Conservation (phyloP, 2,329 filamentous ascomycete species). For the Fusarium euwallaceae region DNA sequence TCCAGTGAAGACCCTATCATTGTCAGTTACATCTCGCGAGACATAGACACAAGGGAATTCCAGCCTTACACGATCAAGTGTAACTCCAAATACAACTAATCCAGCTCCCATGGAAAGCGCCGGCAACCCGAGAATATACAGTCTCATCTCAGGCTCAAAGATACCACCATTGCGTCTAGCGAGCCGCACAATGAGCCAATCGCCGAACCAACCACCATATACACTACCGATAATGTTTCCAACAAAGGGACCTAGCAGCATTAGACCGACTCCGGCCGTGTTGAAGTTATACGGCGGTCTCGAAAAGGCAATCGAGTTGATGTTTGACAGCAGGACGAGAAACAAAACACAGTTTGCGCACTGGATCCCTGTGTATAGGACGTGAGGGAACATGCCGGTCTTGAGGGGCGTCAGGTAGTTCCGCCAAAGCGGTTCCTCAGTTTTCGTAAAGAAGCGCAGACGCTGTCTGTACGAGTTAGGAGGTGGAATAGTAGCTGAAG, state of each 20-base stretch:
- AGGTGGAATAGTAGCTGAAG: not conserved
- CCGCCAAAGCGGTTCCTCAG: conserved; percentile 20
- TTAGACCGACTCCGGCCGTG: conserved; percentile 29
- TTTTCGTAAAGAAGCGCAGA: conserved; percentile 21
- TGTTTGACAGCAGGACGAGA: conserved; percentile 28
- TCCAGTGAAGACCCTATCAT: conserved; percentile 56
- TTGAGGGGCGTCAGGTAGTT: conserved; percentile 10
- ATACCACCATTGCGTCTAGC: not conserved
- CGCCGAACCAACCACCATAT: not conserved
- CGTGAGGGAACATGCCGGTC: conserved; percentile 49
- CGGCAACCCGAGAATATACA: not conserved
- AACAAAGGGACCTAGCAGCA: not conserved
- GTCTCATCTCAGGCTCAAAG: not conserved
- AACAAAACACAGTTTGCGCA: conserved; percentile 20
- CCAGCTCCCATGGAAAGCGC: not conserved
- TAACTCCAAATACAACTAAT: not conserved
- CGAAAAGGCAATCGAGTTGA: conserved; percentile 51
- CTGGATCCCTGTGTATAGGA: conserved; percentile 48
- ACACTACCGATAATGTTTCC: not conserved
- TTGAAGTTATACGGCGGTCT: conserved; percentile 46
- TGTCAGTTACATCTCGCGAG: not conserved
- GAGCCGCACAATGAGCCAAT: not conserved
- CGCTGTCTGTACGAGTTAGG: conserved; percentile 1
- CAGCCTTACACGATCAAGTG: not conserved
- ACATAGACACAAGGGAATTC: not conserved